phyloP scores from a whole-genome alignment of 73 alveolate species.

The Tetrahymena malaccensis region DNA sequence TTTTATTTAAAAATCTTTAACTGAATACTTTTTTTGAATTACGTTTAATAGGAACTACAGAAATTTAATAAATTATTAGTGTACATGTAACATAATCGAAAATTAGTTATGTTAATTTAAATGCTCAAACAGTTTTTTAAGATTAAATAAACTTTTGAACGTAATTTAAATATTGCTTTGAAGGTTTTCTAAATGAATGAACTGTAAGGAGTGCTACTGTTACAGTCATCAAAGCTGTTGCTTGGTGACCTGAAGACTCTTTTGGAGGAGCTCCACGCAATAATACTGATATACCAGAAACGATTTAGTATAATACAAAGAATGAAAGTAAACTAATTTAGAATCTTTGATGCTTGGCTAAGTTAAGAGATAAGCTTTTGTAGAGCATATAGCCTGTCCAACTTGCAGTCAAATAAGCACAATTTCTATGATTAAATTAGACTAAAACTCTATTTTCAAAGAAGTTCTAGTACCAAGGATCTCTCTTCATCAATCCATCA shows the following conservation, averaged over 20 bases:
- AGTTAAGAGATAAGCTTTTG: not conserved
- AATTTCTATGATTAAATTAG: slow-evolving; percentile 73
- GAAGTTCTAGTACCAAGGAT: slow-evolving; percentile 63
- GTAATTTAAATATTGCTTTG: slow-evolving; percentile 2
- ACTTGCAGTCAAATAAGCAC: slow-evolving; percentile 54
- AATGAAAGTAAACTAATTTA: not conserved
- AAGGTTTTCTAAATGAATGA: slow-evolving; percentile 27
- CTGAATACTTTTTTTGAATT: too few relatives aligned
- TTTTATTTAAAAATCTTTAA: too few relatives aligned
- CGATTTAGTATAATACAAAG: slow-evolving; percentile 8
- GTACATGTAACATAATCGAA: not conserved
- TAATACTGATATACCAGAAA: slow-evolving; percentile 27
- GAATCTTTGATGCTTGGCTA: slow-evolving; percentile 25
- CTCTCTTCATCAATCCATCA: slow-evolving; percentile 40
- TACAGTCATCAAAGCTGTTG: slow-evolving; percentile 21
- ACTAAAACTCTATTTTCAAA: slow-evolving; percentile 67
- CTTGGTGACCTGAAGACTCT: slow-evolving; percentile 25
- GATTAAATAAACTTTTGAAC: slow-evolving; percentile 13
- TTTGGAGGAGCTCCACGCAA: slow-evolving; percentile 15
- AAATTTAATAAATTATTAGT: too few relatives aligned
- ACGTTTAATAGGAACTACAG: too few relatives aligned
- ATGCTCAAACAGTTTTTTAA: not conserved
- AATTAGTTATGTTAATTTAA: not conserved
- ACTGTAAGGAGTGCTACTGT: slow-evolving; percentile 7
- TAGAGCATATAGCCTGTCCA: slow-evolving; percentile 14